Base-by-base conservation (phyloP, 306 rosid genomes). In the Malus domestica region DNA sequence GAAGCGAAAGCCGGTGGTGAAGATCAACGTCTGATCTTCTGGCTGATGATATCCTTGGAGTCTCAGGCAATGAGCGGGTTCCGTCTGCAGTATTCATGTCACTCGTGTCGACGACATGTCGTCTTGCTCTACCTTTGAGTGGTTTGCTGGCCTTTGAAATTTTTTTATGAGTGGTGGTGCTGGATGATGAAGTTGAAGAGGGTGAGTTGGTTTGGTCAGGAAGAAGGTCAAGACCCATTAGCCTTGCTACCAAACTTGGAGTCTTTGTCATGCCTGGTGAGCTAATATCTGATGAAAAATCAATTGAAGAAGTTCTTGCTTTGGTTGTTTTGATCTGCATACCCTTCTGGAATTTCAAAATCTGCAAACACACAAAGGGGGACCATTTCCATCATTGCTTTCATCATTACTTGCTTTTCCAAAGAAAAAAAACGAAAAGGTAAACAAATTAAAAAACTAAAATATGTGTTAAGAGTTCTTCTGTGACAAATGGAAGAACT, bases 221-320 rank as follows among this genome's bases (percentile, higher is more conserved):
- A 76, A 96, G 98, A 84, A 88, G 93, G 72, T 96, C 99, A 60
- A 96, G 91, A 73, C 98, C 99, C 99, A 96, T 96, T 57, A 96
- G 67, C 76, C 99, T 90, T 11, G 99, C 99, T 25, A 96, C 98
- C 80, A 96, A 85, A 72, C 82, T 90, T 73, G 99, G 99, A 25
- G 98, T 96, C 76, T 92, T 96, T 25, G 93, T 80, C 44, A 51
- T 51, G 55, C 87, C 90, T 5, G 99, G 99, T 44, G 99, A 95
- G 78, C 77, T 83, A 19, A 69, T 71, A n/a, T 93, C 96, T 45
- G 90, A 83, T 44, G 87, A 86, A 54, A 81, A 11, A 65, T 90
- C 96, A 71, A 58, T 65, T 64, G 74, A 38, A 55, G 79, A 79
- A 72, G 58, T 14, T 32, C 42, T 29, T 32, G 19, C 84, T 55